phyloP scores from a whole-genome alignment of 768 basidiomycete species.

The Russula virescens region DNA sequence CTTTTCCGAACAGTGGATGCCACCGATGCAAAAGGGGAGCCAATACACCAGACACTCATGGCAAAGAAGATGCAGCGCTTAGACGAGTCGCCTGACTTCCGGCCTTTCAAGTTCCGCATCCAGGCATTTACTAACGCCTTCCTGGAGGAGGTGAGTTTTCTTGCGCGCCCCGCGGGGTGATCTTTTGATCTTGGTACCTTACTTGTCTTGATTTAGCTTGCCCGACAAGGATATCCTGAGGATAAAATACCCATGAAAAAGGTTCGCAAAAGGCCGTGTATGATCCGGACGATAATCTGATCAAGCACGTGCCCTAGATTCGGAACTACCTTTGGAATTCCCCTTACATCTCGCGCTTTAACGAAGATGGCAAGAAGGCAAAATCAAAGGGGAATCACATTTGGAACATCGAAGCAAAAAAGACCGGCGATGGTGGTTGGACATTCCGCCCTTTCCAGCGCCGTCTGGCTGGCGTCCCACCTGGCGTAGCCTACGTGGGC shows the following conservation, averaged over 20 bases:
- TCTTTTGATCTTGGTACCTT: neutral
- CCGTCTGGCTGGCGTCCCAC: slow-evolving; percentile 79
- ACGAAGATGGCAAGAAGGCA: slow-evolving; percentile 98
- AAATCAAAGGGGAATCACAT: slow-evolving; percentile 99
- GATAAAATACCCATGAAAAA: slow-evolving; percentile 97
- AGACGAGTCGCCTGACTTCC: slow-evolving; percentile 93
- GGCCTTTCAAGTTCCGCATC: slow-evolving; percentile 98
- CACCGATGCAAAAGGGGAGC: slow-evolving; percentile 90
- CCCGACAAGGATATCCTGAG: slow-evolving; percentile 80
- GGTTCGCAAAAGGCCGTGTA: slow-evolving; percentile 39
- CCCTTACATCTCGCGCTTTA: slow-evolving; percentile 91
- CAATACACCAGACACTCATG: slow-evolving; percentile 97
- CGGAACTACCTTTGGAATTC: slow-evolving; percentile 96
- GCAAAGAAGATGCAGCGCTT: slow-evolving; percentile 97
- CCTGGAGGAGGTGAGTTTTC: slow-evolving; percentile 68
- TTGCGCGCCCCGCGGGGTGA: slow-evolving; percentile 15
- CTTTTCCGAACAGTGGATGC: slow-evolving; percentile 64
- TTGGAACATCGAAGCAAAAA: slow-evolving; percentile 97
- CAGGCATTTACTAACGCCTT: slow-evolving; percentile 97
- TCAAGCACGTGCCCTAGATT: slow-evolving; percentile 43
- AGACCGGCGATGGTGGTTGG: slow-evolving; percentile 69
- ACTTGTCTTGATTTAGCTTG: slow-evolving; percentile 46
- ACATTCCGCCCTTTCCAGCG: slow-evolving; percentile 84
- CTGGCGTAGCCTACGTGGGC: slow-evolving; percentile 74
- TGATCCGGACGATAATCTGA: slow-evolving; percentile 18